Evolutionary conservation across 768 basidiomycete species (phyloP), one percentile per base, ranked within the genome.

Genomic region (Jaapia argillacea): DNA sequence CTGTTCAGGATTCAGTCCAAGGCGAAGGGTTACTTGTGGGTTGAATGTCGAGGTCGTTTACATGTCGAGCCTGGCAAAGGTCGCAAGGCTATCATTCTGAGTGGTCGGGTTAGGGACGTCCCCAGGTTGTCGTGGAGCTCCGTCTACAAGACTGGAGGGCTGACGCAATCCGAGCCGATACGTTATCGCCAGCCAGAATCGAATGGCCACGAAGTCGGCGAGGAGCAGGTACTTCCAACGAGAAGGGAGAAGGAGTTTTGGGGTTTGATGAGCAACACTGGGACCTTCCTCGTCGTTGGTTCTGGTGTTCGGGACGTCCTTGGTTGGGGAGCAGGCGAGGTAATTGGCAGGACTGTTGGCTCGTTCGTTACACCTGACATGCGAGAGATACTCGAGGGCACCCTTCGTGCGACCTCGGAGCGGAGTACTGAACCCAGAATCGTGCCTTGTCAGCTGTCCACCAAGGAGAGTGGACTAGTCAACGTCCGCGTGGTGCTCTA

Each of bases 51-150:
- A n/a, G 94, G 94, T 1, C 70, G 88, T 24, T 70, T 98, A 31
- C 85, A 93, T 54, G 75, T 87, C 44, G 94, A 99, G 65, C 83
- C 90, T 0, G 90, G 91, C 1, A 97, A 97, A 56, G 91, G 91
- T 1, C 69, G 91, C 27, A 96, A 98, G 63, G 89, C 91, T 2
- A 90, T 99, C 55, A 78, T 99, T 26, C 70, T 99, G n/a, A 78
- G 76, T 44, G 93, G 85, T 0, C 71, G 94, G 6, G 75, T 81
- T 24, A 65, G 82, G 36, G 71, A 71, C 53, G 81, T 87, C 70
- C 76, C 79, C 5, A 56, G 51, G 2, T 58, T 90, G 20, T 59
- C 56, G 3, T 91, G 88, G 88, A 66, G 63, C 3, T 64, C 68
- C 27, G 61, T 91, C 23, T 59, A 64, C 1, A 55, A 58, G 23